These are phyloP conservation scores for Echinochloa phyllopogon DNA, from an alignment of 176 grass and related monocot species.

Conservation along the genomic window DNA sequence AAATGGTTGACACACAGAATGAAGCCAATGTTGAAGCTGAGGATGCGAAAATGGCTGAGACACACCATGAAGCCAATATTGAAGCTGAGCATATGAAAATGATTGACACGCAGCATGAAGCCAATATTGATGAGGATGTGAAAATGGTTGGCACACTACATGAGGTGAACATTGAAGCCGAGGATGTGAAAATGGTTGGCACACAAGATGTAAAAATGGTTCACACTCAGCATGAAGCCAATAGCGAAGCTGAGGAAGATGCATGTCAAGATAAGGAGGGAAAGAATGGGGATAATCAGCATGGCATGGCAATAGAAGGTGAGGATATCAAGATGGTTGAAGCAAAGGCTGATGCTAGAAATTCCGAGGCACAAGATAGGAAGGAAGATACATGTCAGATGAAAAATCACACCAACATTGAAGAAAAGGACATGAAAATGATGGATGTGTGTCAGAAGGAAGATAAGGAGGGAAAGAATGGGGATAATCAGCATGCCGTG, in stretches of 20 bases:
- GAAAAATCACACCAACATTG: no score
- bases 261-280: not conserved
- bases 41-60: no score
- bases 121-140: slow-evolving; percentile 30
- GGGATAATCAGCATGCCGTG: no score
- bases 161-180: slow-evolving; percentile 19
- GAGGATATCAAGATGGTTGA: not conserved
- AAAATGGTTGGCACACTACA: slow-evolving; percentile 23
- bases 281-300: not conserved
- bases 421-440: no score
- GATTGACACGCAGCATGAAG: no score
- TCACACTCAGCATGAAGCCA: not conserved
- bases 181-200: slow-evolving; percentile 4
- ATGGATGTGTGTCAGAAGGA: no score
- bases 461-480: no score
- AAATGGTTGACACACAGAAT: not conserved
- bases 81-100: no score
- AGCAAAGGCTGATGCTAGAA: not conserved
- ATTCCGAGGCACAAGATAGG: not conserved
- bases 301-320: not conserved
- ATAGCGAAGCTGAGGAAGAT: not conserved
- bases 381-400: no score
- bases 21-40: slow-evolving; percentile 6
- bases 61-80: no score
- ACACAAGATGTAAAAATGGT: slow-evolving; percentile 36